These are phyloP conservation scores for Podospora appendiculata DNA, from an alignment of 495 filamentous ascomycete genomes.

Conservation along the genomic window DNA sequence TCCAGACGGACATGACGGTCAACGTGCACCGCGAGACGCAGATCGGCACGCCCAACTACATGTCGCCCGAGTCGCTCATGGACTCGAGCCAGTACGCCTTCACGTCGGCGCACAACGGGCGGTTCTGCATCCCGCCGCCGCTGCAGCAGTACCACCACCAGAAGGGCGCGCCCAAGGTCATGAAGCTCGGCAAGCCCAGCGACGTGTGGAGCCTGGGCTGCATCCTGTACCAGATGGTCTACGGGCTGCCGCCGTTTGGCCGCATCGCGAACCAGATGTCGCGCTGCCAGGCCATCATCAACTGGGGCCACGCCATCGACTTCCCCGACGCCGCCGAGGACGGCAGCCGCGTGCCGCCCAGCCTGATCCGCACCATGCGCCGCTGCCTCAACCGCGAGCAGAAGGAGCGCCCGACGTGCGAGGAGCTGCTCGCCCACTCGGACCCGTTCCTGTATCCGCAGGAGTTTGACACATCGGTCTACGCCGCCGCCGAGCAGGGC, in stretches of 20 bases:
- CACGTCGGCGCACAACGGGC: conserved; percentile 29
- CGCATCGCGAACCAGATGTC: conserved; percentile 78
- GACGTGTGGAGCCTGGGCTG: conserved; percentile 96
- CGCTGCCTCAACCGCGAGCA: conserved; percentile 76
- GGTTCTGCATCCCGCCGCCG: conserved; percentile 37
- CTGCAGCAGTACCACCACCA: conserved; percentile 17
- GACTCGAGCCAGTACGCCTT: conserved; percentile 64
- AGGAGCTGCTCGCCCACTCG: conserved; percentile 58
- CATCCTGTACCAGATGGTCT: conserved; percentile 96
- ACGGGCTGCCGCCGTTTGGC: conserved; percentile 85
- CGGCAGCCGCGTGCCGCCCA: conserved; percentile 58
- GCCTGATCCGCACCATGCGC: conserved; percentile 64
- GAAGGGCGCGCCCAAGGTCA: conserved; percentile 59
- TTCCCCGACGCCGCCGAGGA: conserved; percentile 73
- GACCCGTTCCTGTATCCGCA: conserved; percentile 81
- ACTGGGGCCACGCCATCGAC: conserved; percentile 74
- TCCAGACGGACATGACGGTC: conserved; percentile 85
- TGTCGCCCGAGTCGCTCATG: conserved; percentile 89
- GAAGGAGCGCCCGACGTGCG: conserved; percentile 66
- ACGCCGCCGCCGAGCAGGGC: conserved; percentile 31
- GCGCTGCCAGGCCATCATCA: conserved; percentile 75
- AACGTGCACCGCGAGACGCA: conserved; percentile 96
- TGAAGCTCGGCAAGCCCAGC: conserved; percentile 92
- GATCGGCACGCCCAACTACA: conserved; percentile 95
- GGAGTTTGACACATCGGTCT: conserved; percentile 37